Percentiles rank a stretch among this genome's conserved stretches.
These are phyloP conservation scores for Brassica balearica DNA, from an alignment of 441 rosid species.

Conservation along the genomic window DNA sequence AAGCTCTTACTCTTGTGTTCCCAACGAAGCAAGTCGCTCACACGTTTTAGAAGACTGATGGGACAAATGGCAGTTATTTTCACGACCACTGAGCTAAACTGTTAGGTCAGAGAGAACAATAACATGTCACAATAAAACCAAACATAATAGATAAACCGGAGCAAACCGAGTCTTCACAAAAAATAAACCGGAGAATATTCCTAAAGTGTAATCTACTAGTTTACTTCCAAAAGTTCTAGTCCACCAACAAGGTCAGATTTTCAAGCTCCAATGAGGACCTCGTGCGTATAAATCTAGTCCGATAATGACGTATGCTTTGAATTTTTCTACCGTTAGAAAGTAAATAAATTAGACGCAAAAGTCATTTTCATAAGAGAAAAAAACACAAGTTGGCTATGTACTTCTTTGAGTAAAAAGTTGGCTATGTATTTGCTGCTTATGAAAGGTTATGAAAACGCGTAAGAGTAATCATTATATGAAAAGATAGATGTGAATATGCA, in stretches of 20 bases:
- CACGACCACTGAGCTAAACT: conserved; percentile 75
- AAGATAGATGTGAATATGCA: background rate
- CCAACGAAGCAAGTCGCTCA: conserved; percentile 81
- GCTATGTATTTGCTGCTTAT: background rate
- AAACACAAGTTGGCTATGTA: background rate
- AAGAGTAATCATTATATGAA: background rate
- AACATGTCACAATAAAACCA: background rate
- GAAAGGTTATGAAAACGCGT: conserved; percentile 20
- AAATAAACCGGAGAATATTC: conserved; percentile 30
- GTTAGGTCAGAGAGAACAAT: conserved; percentile 14
- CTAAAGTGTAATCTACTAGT: background rate
- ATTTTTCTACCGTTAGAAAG: background rate
- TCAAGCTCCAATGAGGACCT: conserved; percentile 21
- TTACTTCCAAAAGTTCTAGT: conserved; percentile 11
- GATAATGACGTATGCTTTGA: conserved; percentile 25
- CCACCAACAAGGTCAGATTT: conserved; percentile 22
- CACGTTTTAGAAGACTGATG: conserved; percentile 56
- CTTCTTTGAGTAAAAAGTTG: background rate
- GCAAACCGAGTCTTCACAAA: background rate
- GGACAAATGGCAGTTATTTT: conserved; percentile 83
- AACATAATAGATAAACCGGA: background rate
- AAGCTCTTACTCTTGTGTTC: conserved; percentile 60
- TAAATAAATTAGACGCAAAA: background rate
- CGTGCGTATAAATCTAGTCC: conserved; percentile 24
- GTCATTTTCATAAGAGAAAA: conserved; percentile 20